Percentiles rank a stretch among this genome's conserved stretches.
phyloP scores from a whole-genome alignment of 2,329 filamentous ascomycete genomes.

The Talaromyces sp. region DNA sequence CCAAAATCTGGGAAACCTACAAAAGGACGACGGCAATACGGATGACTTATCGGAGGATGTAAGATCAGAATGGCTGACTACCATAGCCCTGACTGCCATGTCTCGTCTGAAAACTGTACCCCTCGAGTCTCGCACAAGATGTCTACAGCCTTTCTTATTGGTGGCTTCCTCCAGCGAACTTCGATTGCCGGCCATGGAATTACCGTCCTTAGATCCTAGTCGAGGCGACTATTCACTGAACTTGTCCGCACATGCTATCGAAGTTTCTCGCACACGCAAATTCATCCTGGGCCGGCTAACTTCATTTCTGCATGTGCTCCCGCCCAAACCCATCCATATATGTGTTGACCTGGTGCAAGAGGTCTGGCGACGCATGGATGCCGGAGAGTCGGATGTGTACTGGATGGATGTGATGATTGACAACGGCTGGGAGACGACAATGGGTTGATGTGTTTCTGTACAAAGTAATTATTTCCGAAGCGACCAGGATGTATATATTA shows the following conservation, averaged over 20 bases:
- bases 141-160: constrained; percentile 53
- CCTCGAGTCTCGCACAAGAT: constrained; percentile 52
- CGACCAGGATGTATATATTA: constrained; percentile 7
- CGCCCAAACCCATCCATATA: constrained; percentile 51
- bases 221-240: constrained; percentile 29
- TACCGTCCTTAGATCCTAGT: background rate
- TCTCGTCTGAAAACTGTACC: constrained; percentile 50
- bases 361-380: constrained; percentile 53
- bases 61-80: constrained; percentile 46
- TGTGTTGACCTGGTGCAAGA: constrained; percentile 52
- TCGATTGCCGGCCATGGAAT: constrained; percentile 39
- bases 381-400: constrained; percentile 45
- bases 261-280: constrained; percentile 47
- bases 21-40: constrained; percentile 24
- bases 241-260: constrained; percentile 40
- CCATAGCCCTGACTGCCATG: constrained; percentile 51
- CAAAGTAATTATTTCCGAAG: constrained; percentile 3
- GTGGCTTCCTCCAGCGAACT: constrained; percentile 52
- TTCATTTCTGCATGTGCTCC: constrained; percentile 46
- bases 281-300: constrained; percentile 51
- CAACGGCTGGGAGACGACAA: constrained; percentile 56
- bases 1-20: background rate
- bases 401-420: constrained; percentile 59
- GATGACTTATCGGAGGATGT: constrained; percentile 19
- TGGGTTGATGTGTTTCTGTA: constrained; percentile 37